Evolutionary conservation across 495 filamentous ascomycete genomes (phyloP), one percentile per base, ranked within the genome.

Genomic region (Aspergillus coremiiformis): DNA sequence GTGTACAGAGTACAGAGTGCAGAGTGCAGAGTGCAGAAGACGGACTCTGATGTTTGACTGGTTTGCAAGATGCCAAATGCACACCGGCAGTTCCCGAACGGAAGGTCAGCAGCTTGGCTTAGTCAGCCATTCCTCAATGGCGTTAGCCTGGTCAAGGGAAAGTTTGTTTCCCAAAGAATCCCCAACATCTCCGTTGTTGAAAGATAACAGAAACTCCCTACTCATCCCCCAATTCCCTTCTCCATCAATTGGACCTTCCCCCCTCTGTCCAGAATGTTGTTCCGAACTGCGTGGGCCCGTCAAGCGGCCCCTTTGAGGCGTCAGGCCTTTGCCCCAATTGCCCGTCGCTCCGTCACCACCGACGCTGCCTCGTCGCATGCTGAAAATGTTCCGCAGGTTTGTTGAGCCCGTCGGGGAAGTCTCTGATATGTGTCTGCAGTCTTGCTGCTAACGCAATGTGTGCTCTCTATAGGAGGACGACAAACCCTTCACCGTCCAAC

Each of bases 341-440:
- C 78, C 64, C 78, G 83, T 68, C 75, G 91, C 66, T 78, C 82
- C 57, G 92, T 97, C 65, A 97, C 92, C 44, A 96, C 91, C 47
- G 87, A 97, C 72, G 92, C 93, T 50, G 92, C 93, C 52, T 88
- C 86, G 59, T 83, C 90, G 59, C 85, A 95, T 75, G 85, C 86
- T 59, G 88, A 93, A 66, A 90, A 87, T 64, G 65, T 76, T 55
- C 72, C 81, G 78, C 78, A 70, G 76, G 85, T 71, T 83, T 91
- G 60, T 91, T 72, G 63, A 67, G 60, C 59, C 56, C 56, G 84
- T 53, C 66, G 77, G 72, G 83, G 85, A 71, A 58, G 33, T 37
- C 26, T 29, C 29, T 37, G 19, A 20, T 35, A 32, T 9, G 19
- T 4, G 42, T 39, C 7, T 29, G 39, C 32, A 42, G 42, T 27